These are phyloP conservation scores for Penicillium sp. DNA, from an alignment of 2,329 filamentous ascomycete genomes.

Conservation along the genomic window DNA sequence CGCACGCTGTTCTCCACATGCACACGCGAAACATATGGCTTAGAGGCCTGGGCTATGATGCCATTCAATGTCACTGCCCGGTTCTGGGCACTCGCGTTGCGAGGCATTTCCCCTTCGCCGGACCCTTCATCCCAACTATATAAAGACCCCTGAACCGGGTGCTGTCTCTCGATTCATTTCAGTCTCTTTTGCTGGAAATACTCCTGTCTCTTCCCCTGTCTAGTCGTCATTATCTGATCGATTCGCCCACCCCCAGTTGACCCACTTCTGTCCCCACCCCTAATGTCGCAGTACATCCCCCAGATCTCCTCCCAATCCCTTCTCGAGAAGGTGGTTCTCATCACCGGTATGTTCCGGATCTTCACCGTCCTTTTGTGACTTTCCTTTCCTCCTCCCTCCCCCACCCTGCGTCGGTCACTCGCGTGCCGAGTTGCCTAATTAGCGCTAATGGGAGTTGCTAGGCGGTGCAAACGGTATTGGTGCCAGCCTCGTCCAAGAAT, in stretches of 20 bases:
- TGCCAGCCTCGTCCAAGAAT: slow-evolving; percentile 45
- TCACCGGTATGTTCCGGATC: slow-evolving; percentile 20
- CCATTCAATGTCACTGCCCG: slow-evolving; percentile 5
- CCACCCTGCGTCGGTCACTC: not conserved
- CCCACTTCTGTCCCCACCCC: slow-evolving; percentile 8
- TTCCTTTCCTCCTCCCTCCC: not conserved
- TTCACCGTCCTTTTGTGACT: not conserved
- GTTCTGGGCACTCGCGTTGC: slow-evolving; percentile 2
- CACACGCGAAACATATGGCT: slow-evolving; percentile 3
- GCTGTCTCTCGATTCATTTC: not conserved
- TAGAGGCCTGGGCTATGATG: slow-evolving; percentile 8
- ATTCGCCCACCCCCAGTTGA: slow-evolving; percentile 1
- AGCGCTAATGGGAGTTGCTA: slow-evolving; percentile 13
- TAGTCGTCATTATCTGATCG: slow-evolving; percentile 2
- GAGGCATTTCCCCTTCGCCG: slow-evolving; percentile 7
- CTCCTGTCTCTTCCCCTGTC: not conserved
- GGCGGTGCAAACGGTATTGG: slow-evolving; percentile 53
- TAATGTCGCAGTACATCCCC: slow-evolving; percentile 27
- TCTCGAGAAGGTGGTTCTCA: slow-evolving; percentile 24
- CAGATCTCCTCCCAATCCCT: slow-evolving; percentile 20
- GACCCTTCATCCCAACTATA: slow-evolving; percentile 2
- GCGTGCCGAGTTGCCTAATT: not conserved
- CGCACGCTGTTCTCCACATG: not conserved
- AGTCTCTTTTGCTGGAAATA: not conserved
- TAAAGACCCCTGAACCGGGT: not conserved